These are phyloP conservation scores for Talaromyces ruber DNA, from an alignment of 495 filamentous ascomycete species.

Conservation along the genomic window DNA sequence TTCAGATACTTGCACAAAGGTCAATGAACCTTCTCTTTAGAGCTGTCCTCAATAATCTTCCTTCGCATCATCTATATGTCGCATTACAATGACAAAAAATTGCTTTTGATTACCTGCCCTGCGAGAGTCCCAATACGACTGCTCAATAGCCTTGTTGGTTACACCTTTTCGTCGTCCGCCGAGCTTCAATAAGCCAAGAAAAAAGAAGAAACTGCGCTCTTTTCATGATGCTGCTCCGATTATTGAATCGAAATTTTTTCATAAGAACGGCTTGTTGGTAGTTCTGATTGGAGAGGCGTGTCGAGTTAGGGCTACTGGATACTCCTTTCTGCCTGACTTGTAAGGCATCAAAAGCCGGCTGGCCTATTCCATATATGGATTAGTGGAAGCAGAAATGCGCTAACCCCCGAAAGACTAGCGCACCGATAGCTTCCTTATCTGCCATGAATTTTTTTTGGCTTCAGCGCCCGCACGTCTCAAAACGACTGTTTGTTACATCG, in stretches of 20 bases:
- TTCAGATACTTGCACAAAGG: not conserved
- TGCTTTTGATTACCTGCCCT: not conserved
- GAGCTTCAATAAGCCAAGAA: not conserved
- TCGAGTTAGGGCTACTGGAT: not conserved
- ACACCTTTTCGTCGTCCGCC: not conserved
- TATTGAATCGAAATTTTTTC: not conserved
- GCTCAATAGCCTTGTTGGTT: not conserved
- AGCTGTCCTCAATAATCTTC: not conserved
- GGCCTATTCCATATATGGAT: not conserved
- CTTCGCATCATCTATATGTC: not conserved
- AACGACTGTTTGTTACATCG: not conserved
- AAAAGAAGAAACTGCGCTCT: not conserved
- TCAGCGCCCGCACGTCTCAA: not conserved
- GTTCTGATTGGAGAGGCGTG: not conserved
- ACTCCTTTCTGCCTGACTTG: not conserved
- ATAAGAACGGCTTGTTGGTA: not conserved
- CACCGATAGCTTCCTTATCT: constrained; percentile 6
- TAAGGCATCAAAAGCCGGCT: not conserved
- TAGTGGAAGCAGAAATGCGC: not conserved
- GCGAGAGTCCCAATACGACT: not conserved
- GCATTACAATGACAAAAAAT: not conserved
- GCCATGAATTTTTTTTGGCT: constrained; percentile 1
- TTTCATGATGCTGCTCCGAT: not conserved
- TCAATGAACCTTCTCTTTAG: not conserved
- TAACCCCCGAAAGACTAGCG: not conserved